These are phyloP conservation scores for Metarhizium sp. DNA, from an alignment of 2,329 filamentous ascomycete species.

Conservation along the genomic window DNA sequence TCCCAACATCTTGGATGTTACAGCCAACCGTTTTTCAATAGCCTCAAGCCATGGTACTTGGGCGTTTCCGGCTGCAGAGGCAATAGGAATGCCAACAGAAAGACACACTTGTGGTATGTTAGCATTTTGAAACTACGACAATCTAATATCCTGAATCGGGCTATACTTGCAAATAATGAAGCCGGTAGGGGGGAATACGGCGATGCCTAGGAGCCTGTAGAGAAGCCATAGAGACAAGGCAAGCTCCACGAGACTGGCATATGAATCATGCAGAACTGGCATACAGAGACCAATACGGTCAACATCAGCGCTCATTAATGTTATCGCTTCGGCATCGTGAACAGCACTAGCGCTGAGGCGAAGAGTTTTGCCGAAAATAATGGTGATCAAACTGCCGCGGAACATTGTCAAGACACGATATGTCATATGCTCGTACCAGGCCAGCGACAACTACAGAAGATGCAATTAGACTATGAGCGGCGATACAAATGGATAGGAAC, in stretches of 20 bases:
- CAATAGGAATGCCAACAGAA: slow-evolving; percentile 11
- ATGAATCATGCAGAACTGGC: slow-evolving; percentile 21
- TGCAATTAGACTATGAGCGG: background rate
- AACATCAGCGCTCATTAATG: slow-evolving; percentile 10
- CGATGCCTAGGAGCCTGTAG: slow-evolving; percentile 14
- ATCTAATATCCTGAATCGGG: background rate
- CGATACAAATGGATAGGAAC: background rate
- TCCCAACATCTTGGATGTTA: slow-evolving; percentile 13
- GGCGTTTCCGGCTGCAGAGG: slow-evolving; percentile 12
- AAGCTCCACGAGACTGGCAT: slow-evolving; percentile 25
- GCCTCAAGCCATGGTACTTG: slow-evolving; percentile 17
- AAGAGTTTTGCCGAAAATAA: slow-evolving; percentile 13
- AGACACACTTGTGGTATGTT: slow-evolving; percentile 5
- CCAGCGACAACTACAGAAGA: background rate
- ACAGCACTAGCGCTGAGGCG: slow-evolving; percentile 5
- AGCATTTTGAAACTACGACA: background rate
- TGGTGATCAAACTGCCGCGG: slow-evolving; percentile 10
- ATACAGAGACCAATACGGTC: slow-evolving; percentile 12
- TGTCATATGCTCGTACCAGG: slow-evolving; percentile 9
- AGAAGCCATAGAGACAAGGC: slow-evolving; percentile 24
- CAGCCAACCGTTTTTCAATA: slow-evolving; percentile 15
- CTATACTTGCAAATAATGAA: slow-evolving; percentile 11
- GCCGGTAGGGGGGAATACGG: slow-evolving; percentile 12
- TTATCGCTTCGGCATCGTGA: slow-evolving; percentile 8
- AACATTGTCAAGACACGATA: slow-evolving; percentile 13